Conservation (phyloP, 225 moss, liverwort and hornwort species). For the Pseudisothecium myosuroides region DNA sequence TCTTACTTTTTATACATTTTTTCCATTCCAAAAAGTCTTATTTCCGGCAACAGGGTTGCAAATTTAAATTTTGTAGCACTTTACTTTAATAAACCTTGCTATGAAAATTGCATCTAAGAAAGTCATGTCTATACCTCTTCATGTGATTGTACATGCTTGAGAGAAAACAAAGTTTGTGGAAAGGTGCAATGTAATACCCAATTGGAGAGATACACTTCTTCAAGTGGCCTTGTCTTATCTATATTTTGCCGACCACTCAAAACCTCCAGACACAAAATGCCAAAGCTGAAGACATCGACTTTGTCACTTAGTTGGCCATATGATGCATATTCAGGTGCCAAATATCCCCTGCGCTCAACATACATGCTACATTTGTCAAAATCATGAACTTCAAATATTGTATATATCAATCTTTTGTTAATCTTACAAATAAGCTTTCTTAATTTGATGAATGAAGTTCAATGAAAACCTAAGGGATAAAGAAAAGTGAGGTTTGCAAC, state of each 20-base stretch:
- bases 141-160: not conserved
- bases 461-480: not conserved
- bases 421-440: not conserved
- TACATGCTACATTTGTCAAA: not conserved
- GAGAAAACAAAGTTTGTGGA: not conserved
- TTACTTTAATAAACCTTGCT: not conserved
- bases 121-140: not conserved
- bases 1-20: too few relatives aligned
- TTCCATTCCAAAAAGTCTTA: fast-evolving
- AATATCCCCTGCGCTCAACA: not conserved
- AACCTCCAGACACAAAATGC: slow-evolving; percentile 37
- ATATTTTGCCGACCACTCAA: slow-evolving; percentile 25
- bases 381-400: not conserved
- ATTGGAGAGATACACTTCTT: slow-evolving; percentile 25
- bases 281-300: slow-evolving; percentile 46
- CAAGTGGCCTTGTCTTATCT: slow-evolving; percentile 6
- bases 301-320: slow-evolving; percentile 44
- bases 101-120: not conserved
- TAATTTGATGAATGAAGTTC: not conserved
- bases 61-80: not conserved
- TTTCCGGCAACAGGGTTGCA: not conserved
- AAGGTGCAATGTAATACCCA: not conserved
- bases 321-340: not conserved
- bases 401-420: not conserved
- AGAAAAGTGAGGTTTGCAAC: not conserved